Percentiles rank a stretch among this genome's conserved stretches.
phyloP scores from a whole-genome alignment of 768 basidiomycete species.

The Phylloporus rhodoxanthus region DNA sequence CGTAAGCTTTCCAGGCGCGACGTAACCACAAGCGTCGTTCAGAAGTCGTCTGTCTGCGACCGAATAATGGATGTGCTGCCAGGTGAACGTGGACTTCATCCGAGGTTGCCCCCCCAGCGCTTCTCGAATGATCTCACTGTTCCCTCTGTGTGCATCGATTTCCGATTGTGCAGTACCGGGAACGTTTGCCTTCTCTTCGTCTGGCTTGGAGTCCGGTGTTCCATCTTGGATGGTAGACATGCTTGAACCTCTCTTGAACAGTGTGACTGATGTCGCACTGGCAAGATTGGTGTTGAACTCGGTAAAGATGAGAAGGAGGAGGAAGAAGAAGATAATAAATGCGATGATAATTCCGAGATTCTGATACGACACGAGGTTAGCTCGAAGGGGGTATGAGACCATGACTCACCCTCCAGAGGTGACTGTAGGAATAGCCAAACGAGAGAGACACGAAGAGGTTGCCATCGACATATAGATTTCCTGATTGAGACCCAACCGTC shows the following conservation, averaged over 20 bases:
- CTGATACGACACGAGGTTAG: slow-evolving; percentile 26
- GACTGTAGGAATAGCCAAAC: slow-evolving; percentile 36
- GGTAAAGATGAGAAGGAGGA: slow-evolving; percentile 52
- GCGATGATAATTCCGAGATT: slow-evolving; percentile 66
- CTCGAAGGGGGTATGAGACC: neutral
- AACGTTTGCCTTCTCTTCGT: slow-evolving; percentile 25
- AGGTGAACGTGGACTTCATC: slow-evolving; percentile 66
- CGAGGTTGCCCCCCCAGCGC: slow-evolving; percentile 31
- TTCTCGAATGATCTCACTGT: slow-evolving; percentile 20
- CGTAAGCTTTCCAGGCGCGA: slow-evolving; percentile 73
- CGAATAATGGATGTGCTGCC: slow-evolving; percentile 64
- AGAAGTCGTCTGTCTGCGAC: slow-evolving; percentile 55
- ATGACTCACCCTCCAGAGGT: slow-evolving; percentile 45
- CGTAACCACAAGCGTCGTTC: slow-evolving; percentile 72
- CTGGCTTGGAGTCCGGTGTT: neutral
- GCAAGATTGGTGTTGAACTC: slow-evolving; percentile 42
- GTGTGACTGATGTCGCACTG: slow-evolving; percentile 39
- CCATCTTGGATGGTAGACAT: slow-evolving; percentile 1
- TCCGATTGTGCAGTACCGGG: slow-evolving; percentile 3
- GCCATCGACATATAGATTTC: slow-evolving; percentile 56
- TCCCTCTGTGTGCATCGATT: slow-evolving; percentile 1
- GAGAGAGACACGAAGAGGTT: slow-evolving; percentile 45
- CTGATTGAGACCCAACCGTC: slow-evolving; percentile 57
- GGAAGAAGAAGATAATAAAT: slow-evolving; percentile 56
- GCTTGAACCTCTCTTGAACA: slow-evolving; percentile 60